Conservation (phyloP, 768 basidiomycete genomes). For the Tulasnella sp. region DNA sequence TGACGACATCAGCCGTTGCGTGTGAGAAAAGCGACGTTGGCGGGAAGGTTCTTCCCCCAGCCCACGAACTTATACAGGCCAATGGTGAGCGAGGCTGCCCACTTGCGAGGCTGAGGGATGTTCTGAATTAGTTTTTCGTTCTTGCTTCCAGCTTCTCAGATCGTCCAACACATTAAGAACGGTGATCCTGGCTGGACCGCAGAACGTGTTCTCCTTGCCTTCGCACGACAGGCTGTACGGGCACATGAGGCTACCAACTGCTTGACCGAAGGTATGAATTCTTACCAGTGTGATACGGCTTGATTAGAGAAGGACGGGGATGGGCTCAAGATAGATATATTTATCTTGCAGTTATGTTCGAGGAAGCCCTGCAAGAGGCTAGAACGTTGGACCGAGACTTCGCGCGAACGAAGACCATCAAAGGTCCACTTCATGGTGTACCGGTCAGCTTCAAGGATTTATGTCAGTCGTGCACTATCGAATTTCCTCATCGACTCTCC, state of each 20-base stretch:
- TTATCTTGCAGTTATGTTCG: conserved; percentile 53
- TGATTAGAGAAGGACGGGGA: background rate
- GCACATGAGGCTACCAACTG: conserved; percentile 64
- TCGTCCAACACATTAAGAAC: conserved; percentile 20
- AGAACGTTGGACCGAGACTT: conserved; percentile 57
- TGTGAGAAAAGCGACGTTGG: too few species aligned
- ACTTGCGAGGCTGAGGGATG: background rate
- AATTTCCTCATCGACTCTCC: too few species aligned
- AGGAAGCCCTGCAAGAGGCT: conserved; percentile 49
- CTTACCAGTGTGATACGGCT: background rate
- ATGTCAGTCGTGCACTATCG: conserved; percentile 31
- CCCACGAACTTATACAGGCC: too few species aligned
- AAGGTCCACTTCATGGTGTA: conserved; percentile 68
- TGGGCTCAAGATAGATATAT: too few species aligned
- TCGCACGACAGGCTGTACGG: conserved; percentile 35
- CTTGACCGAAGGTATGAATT: conserved; percentile 57
- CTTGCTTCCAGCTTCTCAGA: conserved; percentile 8
- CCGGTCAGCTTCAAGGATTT: conserved; percentile 72
- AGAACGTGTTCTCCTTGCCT: conserved; percentile 34
- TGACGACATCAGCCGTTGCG: too few species aligned
- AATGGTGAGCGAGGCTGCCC: background rate
- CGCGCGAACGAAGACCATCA: conserved; percentile 40
- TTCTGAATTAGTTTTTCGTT: background rate
- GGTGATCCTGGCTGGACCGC: conserved; percentile 24
- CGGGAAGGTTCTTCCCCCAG: too few species aligned